Conservation (phyloP, 805 yeast species). For the Metschnikowia vanudenii region DNA sequence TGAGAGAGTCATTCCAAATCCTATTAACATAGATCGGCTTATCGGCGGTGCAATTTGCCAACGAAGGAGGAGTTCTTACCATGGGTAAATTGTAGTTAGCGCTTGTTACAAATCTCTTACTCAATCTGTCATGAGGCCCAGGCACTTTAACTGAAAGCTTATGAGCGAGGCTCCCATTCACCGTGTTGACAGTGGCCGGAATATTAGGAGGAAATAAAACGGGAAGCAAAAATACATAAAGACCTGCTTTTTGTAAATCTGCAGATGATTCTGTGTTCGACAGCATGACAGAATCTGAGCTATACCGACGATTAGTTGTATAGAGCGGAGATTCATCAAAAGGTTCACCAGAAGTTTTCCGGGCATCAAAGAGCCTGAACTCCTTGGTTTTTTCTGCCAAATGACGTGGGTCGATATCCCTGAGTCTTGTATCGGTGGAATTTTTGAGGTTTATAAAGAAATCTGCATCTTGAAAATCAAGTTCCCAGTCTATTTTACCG, state of each 20-base stretch:
- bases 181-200: slow-evolving; percentile 58
- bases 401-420: slow-evolving; percentile 43
- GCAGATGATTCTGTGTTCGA: slow-evolving; percentile 1
- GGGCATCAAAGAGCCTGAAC: slow-evolving; percentile 19
- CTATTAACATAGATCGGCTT: slow-evolving; percentile 77
- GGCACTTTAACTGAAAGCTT: slow-evolving; percentile 39
- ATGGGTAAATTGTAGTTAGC: slow-evolving; percentile 42
- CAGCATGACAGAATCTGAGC: slow-evolving; percentile 3
- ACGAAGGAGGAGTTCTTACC: slow-evolving; percentile 55
- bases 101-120: slow-evolving; percentile 34
- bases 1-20: slow-evolving; percentile 69
- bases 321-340: background rate
- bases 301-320: background rate
- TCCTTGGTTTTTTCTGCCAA: slow-evolving; percentile 41
- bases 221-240: slow-evolving; percentile 67
- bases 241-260: slow-evolving; percentile 51
- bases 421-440: slow-evolving; percentile 42
- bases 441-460: slow-evolving; percentile 41
- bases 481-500: slow-evolving; percentile 47
- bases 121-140: slow-evolving; percentile 35
- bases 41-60: slow-evolving; percentile 56
- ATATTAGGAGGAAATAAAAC: slow-evolving; percentile 57
- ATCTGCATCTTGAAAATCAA: slow-evolving; percentile 41
- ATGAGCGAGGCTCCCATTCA: slow-evolving; percentile 50
- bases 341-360: slow-evolving; percentile 8